A percentile compares a stretch with the other conserved stretches of the same genome.
Evolutionary conservation across 306 rosid species (phyloP).

Genomic region (Cotoneaster glaucophyllus): DNA sequence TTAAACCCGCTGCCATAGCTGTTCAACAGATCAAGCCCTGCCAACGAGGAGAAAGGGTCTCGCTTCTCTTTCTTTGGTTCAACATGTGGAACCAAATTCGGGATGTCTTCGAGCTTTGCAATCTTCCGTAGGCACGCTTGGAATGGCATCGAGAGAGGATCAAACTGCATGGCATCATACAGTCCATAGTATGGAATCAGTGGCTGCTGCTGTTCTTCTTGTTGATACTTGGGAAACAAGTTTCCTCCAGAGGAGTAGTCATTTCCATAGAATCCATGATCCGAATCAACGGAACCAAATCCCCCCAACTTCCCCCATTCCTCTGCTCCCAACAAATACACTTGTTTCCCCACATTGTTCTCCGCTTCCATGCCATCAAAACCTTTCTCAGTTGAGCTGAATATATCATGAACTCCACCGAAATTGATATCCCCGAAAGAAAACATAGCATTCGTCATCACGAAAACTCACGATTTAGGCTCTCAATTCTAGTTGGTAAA

Average conservation of each 20-base stretch:
- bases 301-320: conserved; percentile 15
- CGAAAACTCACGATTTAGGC: not conserved
- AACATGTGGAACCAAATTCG: conserved; percentile 10
- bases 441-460: conserved; percentile 24
- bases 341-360: conserved; percentile 3
- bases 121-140: conserved; percentile 19
- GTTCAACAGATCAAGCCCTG: conserved; percentile 47
- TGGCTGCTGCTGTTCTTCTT: conserved; percentile 23
- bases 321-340: conserved; percentile 12
- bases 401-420: conserved; percentile 19
- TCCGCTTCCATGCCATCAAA: conserved; percentile 17
- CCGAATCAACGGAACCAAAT: conserved; percentile 19
- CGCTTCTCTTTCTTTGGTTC: conserved; percentile 17
- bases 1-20: conserved; percentile 36
- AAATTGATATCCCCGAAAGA: conserved; percentile 21
- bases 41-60: conserved; percentile 21
- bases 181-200: conserved; percentile 22
- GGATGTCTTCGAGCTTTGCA: conserved; percentile 14
- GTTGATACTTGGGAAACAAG: conserved; percentile 22
- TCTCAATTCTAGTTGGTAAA: not conserved
- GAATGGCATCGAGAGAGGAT: conserved; percentile 33
- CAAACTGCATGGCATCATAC: conserved; percentile 27
- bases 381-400: conserved; percentile 18
- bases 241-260: conserved; percentile 4
- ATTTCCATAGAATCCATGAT: conserved; percentile 17